Evolutionary conservation across 164 flowering plant species (phyloP), one percentile per base, ranked within the genome.

Genomic region (Paratinospora sagittata): DNA sequence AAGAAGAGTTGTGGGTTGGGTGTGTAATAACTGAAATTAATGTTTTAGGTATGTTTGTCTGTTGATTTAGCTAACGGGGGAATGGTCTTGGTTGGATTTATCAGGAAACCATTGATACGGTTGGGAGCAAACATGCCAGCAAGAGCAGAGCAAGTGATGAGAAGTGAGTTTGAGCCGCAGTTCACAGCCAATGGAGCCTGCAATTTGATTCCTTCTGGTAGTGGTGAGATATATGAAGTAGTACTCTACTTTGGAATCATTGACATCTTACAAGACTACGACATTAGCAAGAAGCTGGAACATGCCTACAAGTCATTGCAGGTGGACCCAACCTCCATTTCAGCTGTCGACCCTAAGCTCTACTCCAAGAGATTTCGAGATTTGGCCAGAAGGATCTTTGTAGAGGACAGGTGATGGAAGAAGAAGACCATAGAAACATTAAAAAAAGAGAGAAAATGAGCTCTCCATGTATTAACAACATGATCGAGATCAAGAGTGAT

Each of bases 41-140:
- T 27, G 19, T 26, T 55, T 17, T n/a, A 30, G 30, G 24, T 65
- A 16, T 66, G 27, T 6, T 13, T 16, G 9, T 1, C 8, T 67
- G 10, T 17, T 68, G 70, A 68, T 26, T 68, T 30, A 8, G 16
- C 24, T 57, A 60, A 23, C 24, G 11, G 9, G 41, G 21, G 2
- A 45, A 0, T 68, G n/a, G n/a, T n/a, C n/a, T 68, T n/a, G n/a
- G n/a, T 68, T 30, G 10, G 7, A 13, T 52, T 52, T 6, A 60
- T 74, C 87, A 91, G 97, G 88, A 90, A 84, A 77, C 89, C 91
- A 16, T 72, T 89, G 83, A 86, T 89, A 61, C 81, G 92, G 65
- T 75, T 91, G 68, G 97, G 97, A 14, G 87, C 89, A 33, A 91
- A 88, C 81, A 88, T 91, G 97, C 93, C 95, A 10, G 97, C 95